Evolutionary conservation across 2,329 filamentous ascomycete species (phyloP), one percentile per base, ranked within the genome.

Genomic region (Pyrenochaeta sp.): DNA sequence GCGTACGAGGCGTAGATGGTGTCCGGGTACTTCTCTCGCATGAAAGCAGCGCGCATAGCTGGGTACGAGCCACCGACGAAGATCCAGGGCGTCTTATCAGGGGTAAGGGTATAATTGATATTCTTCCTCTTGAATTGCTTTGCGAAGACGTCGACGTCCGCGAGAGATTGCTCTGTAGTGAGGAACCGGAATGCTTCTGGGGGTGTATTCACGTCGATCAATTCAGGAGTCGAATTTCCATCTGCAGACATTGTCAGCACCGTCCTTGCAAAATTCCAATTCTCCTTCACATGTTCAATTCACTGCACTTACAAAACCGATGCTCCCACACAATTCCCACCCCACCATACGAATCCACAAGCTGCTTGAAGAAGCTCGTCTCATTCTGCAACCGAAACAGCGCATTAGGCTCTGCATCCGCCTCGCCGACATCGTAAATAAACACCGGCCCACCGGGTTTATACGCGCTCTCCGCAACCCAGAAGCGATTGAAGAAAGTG

Each of bases 311-410:
- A 63, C 59, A 72, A 41, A 65, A 76, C 21, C 73, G 64, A 41
- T 72, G 69, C 50, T 74, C 71, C 68, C 69, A 74, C 0, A 69
- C 62, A 27, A 74, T 70, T 3, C 69, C 71, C 28, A 74, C 57
- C 4, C 68, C 70, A 15, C 58, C 51, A 29, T 65, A 72, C n/a
- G 62, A 44, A 14, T 71, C 63, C 11, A 72, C 62, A 8, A 72
- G 42, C 39, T 69, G 61, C 43, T 64, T 66, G 54, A 72, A 69
- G 32, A 68, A 67, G 7, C 59, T 65, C 7, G 61, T 66, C 30
- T 56, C 51, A 35, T 67, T 63, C 36, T 54, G 51, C 28, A 72
- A 45, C 30, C 62, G 47, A 3, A 55, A 57, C n/a, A 60, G 30
- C 10, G 59, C 66, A 49, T 49, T 57, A 0, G 36, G 13, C 13